These are phyloP conservation scores for Xenoacremonium recifei DNA, from an alignment of 2,329 filamentous ascomycete genomes.

Conservation along the genomic window DNA sequence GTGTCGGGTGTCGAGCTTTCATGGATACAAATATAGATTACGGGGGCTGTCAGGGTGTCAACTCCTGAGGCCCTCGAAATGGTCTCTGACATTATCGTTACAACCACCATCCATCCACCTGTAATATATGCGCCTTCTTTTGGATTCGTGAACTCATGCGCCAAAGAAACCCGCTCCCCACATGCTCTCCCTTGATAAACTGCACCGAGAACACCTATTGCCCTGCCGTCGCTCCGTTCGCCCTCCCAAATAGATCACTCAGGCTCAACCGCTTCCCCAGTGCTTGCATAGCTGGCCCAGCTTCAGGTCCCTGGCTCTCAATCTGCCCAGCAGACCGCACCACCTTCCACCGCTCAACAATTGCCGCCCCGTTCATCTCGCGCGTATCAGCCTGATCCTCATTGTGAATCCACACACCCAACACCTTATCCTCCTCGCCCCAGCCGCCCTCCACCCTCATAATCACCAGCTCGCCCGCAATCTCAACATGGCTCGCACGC, in stretches of 20 bases:
- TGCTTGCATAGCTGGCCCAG: conserved; percentile 42
- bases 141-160: too few relatives aligned
- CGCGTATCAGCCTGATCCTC: conserved; percentile 46
- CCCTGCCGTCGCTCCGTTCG: conserved; percentile 20
- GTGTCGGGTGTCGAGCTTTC: too few relatives aligned
- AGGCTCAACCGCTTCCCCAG: conserved; percentile 44
- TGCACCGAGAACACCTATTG: conserved; percentile 12
- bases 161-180: too few relatives aligned
- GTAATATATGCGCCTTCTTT: too few relatives aligned
- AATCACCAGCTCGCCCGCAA: conserved; percentile 55
- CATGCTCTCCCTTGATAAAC: background rate
- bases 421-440: conserved; percentile 37
- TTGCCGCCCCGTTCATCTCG: conserved; percentile 38
- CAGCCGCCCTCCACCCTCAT: conserved; percentile 39
- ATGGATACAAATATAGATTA: conserved; percentile 26
- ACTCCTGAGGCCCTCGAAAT: too few relatives aligned
- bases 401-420: conserved; percentile 57
- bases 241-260: conserved; percentile 43
- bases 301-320: conserved; percentile 25
- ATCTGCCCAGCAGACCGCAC: conserved; percentile 29
- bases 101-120: too few relatives aligned
- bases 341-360: conserved; percentile 43
- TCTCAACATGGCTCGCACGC: conserved; percentile 61
- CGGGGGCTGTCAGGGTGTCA: too few relatives aligned
- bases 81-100: too few relatives aligned